Evolutionary conservation across 768 basidiomycete species (phyloP).

Genomic region (Leccinellum albellum): DNA sequence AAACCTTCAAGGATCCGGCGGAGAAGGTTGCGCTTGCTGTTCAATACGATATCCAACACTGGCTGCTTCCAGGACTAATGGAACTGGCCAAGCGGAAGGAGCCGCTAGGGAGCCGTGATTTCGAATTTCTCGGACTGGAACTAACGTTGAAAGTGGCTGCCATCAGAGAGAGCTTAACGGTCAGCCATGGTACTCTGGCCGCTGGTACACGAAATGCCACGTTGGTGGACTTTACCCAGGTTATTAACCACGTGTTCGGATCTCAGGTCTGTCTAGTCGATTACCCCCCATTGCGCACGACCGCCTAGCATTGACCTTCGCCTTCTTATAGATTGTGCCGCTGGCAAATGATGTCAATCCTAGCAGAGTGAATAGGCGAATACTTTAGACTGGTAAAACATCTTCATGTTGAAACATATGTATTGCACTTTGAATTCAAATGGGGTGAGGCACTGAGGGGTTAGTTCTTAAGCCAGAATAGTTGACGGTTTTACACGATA

Average conservation of each 20-base stretch:
- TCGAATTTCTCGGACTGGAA: conserved; percentile 14
- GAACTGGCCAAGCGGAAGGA: conserved; percentile 17
- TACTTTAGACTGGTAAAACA: no score
- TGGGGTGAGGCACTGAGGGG: not conserved
- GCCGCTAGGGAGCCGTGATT: conserved; percentile 16
- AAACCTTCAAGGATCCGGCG: conserved; percentile 6
- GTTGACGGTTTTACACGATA: not conserved
- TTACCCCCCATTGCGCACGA: not conserved
- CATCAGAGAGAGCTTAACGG: conserved; percentile 17
- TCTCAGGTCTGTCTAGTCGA: conserved; percentile 2
- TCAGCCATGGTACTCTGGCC: not conserved
- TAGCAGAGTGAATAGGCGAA: no score
- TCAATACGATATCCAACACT: conserved; percentile 30
- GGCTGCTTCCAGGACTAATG: conserved; percentile 32
- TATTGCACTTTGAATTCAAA: no score
- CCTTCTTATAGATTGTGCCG: not conserved
- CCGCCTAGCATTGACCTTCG: not conserved
- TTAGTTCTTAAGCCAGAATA: not conserved
- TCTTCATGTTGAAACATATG: no score
- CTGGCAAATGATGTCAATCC: not conserved
- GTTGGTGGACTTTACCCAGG: conserved; percentile 12
- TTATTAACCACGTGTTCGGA: conserved; percentile 6
- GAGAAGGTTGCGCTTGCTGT: conserved; percentile 31
- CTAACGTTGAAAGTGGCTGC: conserved; percentile 18
- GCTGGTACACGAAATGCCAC: conserved; percentile 1